phyloP scores from a whole-genome alignment of 2,329 filamentous ascomycete species.

The Neofusicoccum ribis region DNA sequence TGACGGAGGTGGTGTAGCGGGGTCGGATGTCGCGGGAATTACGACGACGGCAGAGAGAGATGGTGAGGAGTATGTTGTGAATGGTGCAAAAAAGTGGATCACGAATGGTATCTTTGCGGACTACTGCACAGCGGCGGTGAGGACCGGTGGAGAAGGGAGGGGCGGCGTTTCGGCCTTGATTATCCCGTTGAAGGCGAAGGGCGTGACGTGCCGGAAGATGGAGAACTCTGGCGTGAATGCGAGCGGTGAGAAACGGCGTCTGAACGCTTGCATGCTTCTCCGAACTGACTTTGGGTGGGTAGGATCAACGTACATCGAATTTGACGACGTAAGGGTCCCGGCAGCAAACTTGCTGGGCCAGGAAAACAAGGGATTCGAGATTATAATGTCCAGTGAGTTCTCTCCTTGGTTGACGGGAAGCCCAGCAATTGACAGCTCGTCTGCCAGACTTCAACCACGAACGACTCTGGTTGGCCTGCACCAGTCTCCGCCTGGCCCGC shows the following conservation, averaged over 20 bases:
- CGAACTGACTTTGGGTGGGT: slow-evolving; percentile 27
- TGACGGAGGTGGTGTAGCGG: slow-evolving; percentile 9
- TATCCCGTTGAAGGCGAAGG: slow-evolving; percentile 25
- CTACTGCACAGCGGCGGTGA: slow-evolving; percentile 36
- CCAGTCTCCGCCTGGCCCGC: slow-evolving; percentile 31
- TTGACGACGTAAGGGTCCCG: slow-evolving; percentile 36
- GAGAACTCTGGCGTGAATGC: not conserved
- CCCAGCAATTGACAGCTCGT: too few species aligned
- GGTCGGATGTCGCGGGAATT: slow-evolving; percentile 30
- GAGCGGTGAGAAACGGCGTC: slow-evolving; percentile 20
- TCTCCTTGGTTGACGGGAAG: too few species aligned
- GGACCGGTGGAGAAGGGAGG: slow-evolving; percentile 32
- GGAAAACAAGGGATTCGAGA: slow-evolving; percentile 31
- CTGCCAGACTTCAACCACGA: slow-evolving; percentile 36
- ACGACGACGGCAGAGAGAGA: slow-evolving; percentile 29
- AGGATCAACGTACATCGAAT: slow-evolving; percentile 24
- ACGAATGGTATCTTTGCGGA: slow-evolving; percentile 38
- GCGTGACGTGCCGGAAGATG: not conserved
- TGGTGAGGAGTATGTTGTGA: slow-evolving; percentile 38
- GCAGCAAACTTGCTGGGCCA: slow-evolving; percentile 31
- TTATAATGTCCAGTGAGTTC: slow-evolving; percentile 19
- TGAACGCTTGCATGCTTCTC: not conserved
- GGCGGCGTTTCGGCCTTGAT: slow-evolving; percentile 34
- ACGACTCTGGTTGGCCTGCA: slow-evolving; percentile 34
- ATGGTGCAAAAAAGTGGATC: slow-evolving; percentile 43